phyloP scores from a whole-genome alignment of 1,139 yeast genomes.

The Martiniozyma asiatica region DNA sequence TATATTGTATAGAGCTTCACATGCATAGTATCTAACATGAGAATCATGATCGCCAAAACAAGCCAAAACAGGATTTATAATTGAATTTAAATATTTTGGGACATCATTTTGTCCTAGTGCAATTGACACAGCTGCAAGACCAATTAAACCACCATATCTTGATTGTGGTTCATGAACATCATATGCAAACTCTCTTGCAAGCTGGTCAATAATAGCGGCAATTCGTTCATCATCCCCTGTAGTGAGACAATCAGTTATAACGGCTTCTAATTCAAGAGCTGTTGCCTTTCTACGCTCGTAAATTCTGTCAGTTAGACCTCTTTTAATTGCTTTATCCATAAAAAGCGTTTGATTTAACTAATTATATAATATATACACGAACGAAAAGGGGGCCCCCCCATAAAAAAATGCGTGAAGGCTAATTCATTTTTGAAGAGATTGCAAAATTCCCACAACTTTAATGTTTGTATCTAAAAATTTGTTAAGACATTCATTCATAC shows the following conservation, averaged over 20 bases:
- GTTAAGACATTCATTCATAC: constrained; percentile 73
- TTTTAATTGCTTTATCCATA: constrained; percentile 60
- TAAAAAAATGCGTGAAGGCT: background rate
- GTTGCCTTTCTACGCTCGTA: constrained; percentile 93
- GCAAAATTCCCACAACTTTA: constrained; percentile 58
- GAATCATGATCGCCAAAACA: constrained; percentile 97
- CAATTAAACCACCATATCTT: constrained; percentile 65
- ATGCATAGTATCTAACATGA: constrained; percentile 90
- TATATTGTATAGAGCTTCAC: constrained; percentile 90
- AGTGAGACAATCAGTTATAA: constrained; percentile 60
- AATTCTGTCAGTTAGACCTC: constrained; percentile 80
- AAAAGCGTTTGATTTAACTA: background rate
- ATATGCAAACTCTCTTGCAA: constrained; percentile 60
- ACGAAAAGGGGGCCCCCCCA: background rate
- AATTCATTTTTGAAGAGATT: constrained; percentile 13
- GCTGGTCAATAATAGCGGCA: constrained; percentile 52
- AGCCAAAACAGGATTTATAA: constrained; percentile 86
- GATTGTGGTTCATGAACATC: constrained; percentile 71
- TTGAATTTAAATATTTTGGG: constrained; percentile 65
- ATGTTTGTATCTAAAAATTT: constrained; percentile 81
- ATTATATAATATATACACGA: background rate
- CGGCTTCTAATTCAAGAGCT: constrained; percentile 78
- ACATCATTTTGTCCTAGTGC: constrained; percentile 66
- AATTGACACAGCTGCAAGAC: constrained; percentile 66
- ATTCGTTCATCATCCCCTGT: constrained; percentile 61